Base-by-base conservation (phyloP, 352 stramenopile genomes). In the Globisporangium paroecandrum region DNA sequence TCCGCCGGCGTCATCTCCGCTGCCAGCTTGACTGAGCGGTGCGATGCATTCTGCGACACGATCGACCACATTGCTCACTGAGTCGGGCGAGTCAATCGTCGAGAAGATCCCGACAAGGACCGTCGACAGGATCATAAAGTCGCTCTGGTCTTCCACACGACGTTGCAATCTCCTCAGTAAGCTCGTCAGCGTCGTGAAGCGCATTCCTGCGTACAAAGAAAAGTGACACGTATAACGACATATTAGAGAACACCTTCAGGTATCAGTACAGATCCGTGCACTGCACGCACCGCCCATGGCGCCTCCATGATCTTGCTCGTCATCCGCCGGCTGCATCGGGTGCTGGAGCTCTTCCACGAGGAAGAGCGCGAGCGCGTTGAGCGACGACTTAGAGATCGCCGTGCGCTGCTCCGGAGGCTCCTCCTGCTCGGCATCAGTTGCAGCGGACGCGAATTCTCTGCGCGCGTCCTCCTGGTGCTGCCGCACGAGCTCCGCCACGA, bases 41-140 rank as follows among this genome's bases (percentile, higher is more conserved):
- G 79, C 71, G 13, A 91, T 75, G 49, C 82, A 91, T 65, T 89
- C 82, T 18, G 75, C 69, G 20, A 93, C 82, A 36, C 79, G 79
- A 62, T 91, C 84, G n/a, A 93, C 69, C 4, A 82, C 76, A 56
- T 90, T 85, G 58, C 79, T 75, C 43, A 91, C 77, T 18, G 81
- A 74, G 49, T 93, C 84, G 8, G 84, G 84, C 32, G 79, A 89
- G 59, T 88, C 75, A 13, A 91, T 77, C n/a, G 69, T 68, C 43
- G 71, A 81, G 32, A 93, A 72, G 41, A 85, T 76, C 29, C 68
- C 73, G 20, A 89, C 79, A 20, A 91, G 71, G 36, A 81, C 75
- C 12, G 69, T 77, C 1, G 73, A 80, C 2, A 93, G 69, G 49
- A 77, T 72, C 41, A 77, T 64, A 25, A 80, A 85, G 47, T 86